phyloP scores from a whole-genome alignment of 169 alveolate genomes.

The Eimeria brunetti region DNA sequence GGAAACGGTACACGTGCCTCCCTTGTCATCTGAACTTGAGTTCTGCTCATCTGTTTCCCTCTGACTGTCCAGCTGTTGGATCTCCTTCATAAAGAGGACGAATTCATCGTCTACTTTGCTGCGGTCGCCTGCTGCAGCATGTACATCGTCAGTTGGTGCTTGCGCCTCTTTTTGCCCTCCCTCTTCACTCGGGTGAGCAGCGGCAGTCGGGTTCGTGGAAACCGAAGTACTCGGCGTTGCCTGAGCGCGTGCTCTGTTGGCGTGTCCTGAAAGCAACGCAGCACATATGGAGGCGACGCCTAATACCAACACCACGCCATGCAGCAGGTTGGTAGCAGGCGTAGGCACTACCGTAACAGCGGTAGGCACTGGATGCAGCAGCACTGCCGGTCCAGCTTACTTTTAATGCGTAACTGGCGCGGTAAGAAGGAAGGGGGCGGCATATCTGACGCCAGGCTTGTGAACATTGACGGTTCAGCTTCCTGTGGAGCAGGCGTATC shows the following conservation, averaged over 20 bases:
- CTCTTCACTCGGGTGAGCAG: neutral
- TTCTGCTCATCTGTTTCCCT: slow-evolving; percentile 20
- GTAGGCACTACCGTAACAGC: neutral
- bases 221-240: neutral
- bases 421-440: slow-evolving; percentile 66
- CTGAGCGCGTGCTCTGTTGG: neutral
- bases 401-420: slow-evolving; percentile 55
- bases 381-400: neutral
- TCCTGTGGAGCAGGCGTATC: neutral
- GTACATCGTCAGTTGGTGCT: neutral
- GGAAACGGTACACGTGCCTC: neutral
- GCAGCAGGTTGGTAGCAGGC: neutral
- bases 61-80: slow-evolving; percentile 58
- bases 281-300: neutral
- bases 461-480: neutral
- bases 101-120: slow-evolving; percentile 61
- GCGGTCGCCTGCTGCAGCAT: neutral
- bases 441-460: slow-evolving; percentile 40
- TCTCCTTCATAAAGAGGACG: slow-evolving; percentile 62
- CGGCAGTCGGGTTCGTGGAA: slow-evolving; percentile 24
- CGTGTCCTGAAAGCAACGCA: slow-evolving; percentile 1
- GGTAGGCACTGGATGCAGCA: neutral
- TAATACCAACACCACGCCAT: neutral
- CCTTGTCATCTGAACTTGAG: neutral
- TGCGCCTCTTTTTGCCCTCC: slow-evolving; percentile 43